Percentiles rank a stretch among this genome's conserved stretches.
Evolutionary conservation across 257 asterid species (phyloP).

Genomic region (Linaria vulgaris): DNA sequence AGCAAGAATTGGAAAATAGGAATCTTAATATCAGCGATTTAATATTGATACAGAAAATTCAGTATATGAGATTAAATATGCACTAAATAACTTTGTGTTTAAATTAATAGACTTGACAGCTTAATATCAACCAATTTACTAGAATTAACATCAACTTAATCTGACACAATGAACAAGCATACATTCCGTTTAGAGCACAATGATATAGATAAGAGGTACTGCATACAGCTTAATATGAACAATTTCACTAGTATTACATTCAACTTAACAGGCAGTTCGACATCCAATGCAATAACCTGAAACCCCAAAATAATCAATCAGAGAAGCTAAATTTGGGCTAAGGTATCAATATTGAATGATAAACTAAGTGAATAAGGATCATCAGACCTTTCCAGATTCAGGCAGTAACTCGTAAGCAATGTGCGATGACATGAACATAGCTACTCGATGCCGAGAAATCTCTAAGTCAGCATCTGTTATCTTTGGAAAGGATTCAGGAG

Average conservation of each 20-base stretch:
- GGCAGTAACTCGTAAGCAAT: constrained; percentile 91
- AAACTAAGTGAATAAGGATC: constrained; percentile 8
- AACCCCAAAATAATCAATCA: constrained; percentile 19
- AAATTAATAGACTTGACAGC: constrained; percentile 4
- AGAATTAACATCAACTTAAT: constrained; percentile 12
- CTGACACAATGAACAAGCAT: constrained; percentile 17
- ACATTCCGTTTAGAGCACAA: constrained; percentile 9
- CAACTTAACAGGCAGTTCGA: constrained; percentile 84
- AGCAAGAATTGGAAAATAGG: not conserved
- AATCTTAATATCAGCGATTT: not conserved
- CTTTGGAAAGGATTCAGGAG: constrained; percentile 47
- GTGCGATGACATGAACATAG: constrained; percentile 70
- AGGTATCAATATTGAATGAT: constrained; percentile 1
- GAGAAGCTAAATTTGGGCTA: constrained; percentile 4
- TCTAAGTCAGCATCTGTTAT: constrained; percentile 75
- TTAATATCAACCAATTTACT: not conserved
- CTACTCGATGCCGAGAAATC: constrained; percentile 67
- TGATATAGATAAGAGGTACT: constrained; percentile 1
- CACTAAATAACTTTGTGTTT: not conserved
- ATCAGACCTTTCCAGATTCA: constrained; percentile 83
- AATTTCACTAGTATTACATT: too few species aligned
- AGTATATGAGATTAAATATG: too few species aligned
- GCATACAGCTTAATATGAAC: too few species aligned
- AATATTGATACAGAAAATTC: not conserved
- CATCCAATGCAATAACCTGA: constrained; percentile 88